phyloP scores from a whole-genome alignment of 441 rosid genomes.

The Populus hybrid region DNA sequence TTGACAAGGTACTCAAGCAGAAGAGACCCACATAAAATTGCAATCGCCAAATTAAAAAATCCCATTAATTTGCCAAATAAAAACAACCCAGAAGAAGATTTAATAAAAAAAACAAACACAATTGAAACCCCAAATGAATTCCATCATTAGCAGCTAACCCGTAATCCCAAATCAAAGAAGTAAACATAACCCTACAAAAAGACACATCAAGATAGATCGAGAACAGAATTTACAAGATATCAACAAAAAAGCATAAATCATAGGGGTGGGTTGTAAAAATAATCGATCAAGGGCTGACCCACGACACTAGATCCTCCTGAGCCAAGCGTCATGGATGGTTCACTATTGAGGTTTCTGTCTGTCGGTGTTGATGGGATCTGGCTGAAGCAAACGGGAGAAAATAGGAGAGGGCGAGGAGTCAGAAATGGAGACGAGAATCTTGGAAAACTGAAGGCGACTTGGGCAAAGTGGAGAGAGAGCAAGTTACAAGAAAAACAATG shows the following conservation, averaged over 20 bases:
- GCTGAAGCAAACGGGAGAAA: conserved; percentile 14
- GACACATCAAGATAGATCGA: conserved; percentile 5
- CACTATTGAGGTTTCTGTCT: conserved; percentile 3
- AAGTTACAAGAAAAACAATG: neutral
- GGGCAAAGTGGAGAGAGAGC: conserved; percentile 24
- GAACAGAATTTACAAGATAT: conserved; percentile 14
- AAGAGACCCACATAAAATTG: neutral
- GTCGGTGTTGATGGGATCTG: conserved; percentile 35
- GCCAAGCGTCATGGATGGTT: conserved; percentile 80
- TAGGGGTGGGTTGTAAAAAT: neutral
- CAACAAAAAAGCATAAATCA: neutral
- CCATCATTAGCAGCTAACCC: neutral
- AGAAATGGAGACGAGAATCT: conserved; percentile 23
- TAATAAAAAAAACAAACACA: neutral
- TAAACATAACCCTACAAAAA: conserved; percentile 6
- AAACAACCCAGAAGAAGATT: neutral
- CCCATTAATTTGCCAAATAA: neutral
- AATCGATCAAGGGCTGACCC: conserved; percentile 40
- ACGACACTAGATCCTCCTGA: conserved; percentile 98
- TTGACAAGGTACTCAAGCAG: neutral
- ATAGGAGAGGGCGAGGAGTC: conserved; percentile 12
- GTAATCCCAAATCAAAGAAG: conserved; percentile 10
- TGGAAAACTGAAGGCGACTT: conserved; percentile 15
- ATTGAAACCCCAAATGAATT: neutral
- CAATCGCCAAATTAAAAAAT: neutral